Base-by-base conservation (phyloP, 805 yeast genomes). In the Sugiyamaella mastotermitis region DNA sequence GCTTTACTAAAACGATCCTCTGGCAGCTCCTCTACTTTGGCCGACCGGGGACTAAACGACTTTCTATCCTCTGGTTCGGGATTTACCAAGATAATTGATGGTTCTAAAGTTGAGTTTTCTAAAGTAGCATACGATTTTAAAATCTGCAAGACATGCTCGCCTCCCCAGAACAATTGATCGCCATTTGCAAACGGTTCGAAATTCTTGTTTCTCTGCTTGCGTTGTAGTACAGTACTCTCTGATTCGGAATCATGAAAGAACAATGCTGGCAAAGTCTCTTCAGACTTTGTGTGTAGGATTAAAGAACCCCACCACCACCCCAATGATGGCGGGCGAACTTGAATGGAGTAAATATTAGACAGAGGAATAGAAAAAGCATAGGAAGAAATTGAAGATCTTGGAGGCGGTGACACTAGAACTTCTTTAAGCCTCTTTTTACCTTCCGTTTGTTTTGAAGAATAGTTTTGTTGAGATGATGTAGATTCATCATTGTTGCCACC, bases 281-380 rank as follows among this genome's bases (percentile, higher is more conserved):
- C 75, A 22, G 61, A 56, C 47, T 74, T 73, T 1, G 90, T 74
- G 58, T 85, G 80, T 20, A 92, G 59, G 1, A 86, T 65, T 11
- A 90, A 64, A 0, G 95, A 83, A 0, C 99, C 99, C 61, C 74
- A 76, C 96, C 97, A 90, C 77, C 87, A 79, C 1, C 88, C 94
- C 11, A 76, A 64, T 2, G 87, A 78, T 4, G 96, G 97, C 2
- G 80, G 80, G 38, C 97, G 70, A 9, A 81, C 73, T 57, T 88
- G 95, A 28, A 92, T 68, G 18, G 95, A 83, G 57, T 78, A 90
- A 4, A 90, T 55, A 42, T 70, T 71, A 25, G 72, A 55, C 20
- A 83, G 56, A 13, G 77, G 71, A 15, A 80, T 56, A 3, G 81
- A 73, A 61, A 87, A 87, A 4, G 88, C 77, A 60, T 76, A 85